Evolutionary conservation across 371 early-diverging fungal genomes (phyloP).

Genomic region (Cokeromyces recurvatus): DNA sequence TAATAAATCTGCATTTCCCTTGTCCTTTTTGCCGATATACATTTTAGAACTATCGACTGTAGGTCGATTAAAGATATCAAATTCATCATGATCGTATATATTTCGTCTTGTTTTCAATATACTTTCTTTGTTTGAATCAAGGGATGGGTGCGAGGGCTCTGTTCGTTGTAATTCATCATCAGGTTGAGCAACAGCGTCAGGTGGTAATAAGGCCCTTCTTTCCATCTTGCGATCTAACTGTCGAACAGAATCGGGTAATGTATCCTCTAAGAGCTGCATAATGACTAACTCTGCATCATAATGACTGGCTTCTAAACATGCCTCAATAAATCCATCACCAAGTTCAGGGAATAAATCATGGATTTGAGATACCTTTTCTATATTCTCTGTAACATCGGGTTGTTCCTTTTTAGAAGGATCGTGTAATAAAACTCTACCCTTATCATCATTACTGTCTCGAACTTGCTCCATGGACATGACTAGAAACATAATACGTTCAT

Average conservation of each 20-base stretch:
- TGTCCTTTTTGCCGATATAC: constrained; percentile 63
- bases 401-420: constrained; percentile 13
- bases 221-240: constrained; percentile 61
- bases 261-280: constrained; percentile 71
- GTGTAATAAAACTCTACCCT: constrained; percentile 30
- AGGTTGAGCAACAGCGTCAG: background rate
- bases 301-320: constrained; percentile 64
- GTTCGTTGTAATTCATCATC: background rate
- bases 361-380: constrained; percentile 60
- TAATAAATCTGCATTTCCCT: constrained; percentile 32
- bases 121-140: background rate
- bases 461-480: constrained; percentile 68
- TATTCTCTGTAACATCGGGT: background rate
- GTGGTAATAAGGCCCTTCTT: constrained; percentile 22
- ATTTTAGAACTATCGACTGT: constrained; percentile 62
- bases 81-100: constrained; percentile 89
- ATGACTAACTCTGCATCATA: constrained; percentile 69
- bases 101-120: constrained; percentile 67
- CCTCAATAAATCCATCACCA: constrained; percentile 85
- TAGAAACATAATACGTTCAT: constrained; percentile 67
- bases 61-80: constrained; percentile 72
- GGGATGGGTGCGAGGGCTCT: too few species aligned
- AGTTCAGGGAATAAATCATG: constrained; percentile 84
- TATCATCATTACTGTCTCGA: constrained; percentile 41
- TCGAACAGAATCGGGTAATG: constrained; percentile 61